A percentile compares a stretch with the other conserved stretches of the same genome.
These are phyloP conservation scores for Davidsoniella neocaledoniae DNA, from an alignment of 2,329 filamentous ascomycete species.

Conservation along the genomic window DNA sequence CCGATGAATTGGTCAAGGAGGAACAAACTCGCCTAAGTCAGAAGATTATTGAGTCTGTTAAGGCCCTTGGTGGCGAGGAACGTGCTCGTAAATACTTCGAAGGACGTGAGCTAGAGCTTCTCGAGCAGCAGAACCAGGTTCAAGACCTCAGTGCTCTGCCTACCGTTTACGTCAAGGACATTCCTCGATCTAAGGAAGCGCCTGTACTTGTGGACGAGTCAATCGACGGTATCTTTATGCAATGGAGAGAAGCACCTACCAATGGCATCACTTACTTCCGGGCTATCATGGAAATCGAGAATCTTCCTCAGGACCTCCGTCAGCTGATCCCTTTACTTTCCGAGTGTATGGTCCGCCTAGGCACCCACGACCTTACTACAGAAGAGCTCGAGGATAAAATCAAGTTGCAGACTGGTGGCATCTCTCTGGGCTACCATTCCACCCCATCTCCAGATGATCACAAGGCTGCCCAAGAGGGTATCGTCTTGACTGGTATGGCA, in stretches of 20 bases:
- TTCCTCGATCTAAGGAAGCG: conserved; percentile 57
- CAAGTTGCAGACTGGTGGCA: conserved; percentile 86
- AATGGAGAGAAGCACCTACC: conserved; percentile 85
- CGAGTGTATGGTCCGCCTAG: conserved; percentile 82
- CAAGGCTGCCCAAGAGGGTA: conserved; percentile 56
- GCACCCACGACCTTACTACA: conserved; percentile 75
- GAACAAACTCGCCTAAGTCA: conserved; percentile 57
- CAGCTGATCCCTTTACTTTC: conserved; percentile 78
- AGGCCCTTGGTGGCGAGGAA: conserved; percentile 51
- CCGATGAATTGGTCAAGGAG: conserved; percentile 55
- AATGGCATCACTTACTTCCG: conserved; percentile 95
- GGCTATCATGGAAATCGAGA: conserved; percentile 63
- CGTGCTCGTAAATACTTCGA: conserved; percentile 57
- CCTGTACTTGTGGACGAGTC: conserved; percentile 45
- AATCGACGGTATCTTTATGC: conserved; percentile 49
- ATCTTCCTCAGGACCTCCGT: conserved; percentile 69
- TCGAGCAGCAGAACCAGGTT: conserved; percentile 68
- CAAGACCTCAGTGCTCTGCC: conserved; percentile 79
- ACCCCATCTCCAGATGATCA: conserved; percentile 60
- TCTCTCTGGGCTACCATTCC: conserved; percentile 73
- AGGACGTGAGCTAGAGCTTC: conserved; percentile 60
- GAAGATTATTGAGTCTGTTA: conserved; percentile 56
- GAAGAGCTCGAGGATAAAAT: conserved; percentile 91
- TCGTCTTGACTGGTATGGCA: conserved; percentile 73
- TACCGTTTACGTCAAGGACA: conserved; percentile 75